Conservation (phyloP, 345 rosid genomes). For the rapeseed (Brassica napus) region DNA sequence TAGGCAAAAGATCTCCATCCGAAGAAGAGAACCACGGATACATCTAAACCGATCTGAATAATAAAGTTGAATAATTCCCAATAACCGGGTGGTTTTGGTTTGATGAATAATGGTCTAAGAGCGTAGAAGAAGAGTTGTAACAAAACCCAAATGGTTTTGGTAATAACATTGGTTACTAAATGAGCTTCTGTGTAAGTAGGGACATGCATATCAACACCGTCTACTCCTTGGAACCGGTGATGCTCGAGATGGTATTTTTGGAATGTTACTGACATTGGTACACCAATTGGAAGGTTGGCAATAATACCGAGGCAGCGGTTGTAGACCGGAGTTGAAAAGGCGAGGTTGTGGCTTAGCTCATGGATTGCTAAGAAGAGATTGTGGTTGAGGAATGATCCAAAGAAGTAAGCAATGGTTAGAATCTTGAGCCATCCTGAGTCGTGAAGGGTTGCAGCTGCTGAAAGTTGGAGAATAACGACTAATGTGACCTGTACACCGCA, state of each 20-base stretch:
- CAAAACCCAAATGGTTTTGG: conserved; percentile 76
- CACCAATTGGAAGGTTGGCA: conserved; percentile 87
- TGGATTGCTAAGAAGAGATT: conserved; percentile 92
- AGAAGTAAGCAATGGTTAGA: conserved; percentile 64
- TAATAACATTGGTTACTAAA: conserved; percentile 52
- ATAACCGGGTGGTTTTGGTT: conserved; percentile 77
- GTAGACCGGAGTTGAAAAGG: conserved; percentile 73
- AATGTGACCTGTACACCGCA: conserved; percentile 50
- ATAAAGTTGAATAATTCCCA: conserved; percentile 73
- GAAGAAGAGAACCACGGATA: conserved; percentile 53
- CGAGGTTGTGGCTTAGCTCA: conserved; percentile 89
- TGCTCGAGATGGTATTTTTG: conserved; percentile 93
- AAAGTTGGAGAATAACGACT: conserved; percentile 73
- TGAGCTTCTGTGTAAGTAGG: conserved; percentile 70
- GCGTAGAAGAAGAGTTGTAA: conserved; percentile 92
- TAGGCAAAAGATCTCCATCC: conserved; percentile 76
- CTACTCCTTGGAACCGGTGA: conserved; percentile 87
- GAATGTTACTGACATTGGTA: conserved; percentile 87
- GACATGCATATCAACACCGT: conserved; percentile 78
- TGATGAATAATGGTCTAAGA: conserved; percentile 70
- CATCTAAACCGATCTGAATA: conserved; percentile 59
- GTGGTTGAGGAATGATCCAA: conserved; percentile 87
- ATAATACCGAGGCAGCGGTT: conserved; percentile 89
- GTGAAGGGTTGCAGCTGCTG: conserved; percentile 60
- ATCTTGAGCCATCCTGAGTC: conserved; percentile 75